Evolutionary conservation across 148 eudicot species (phyloP).

Genomic region (Nepenthes mirabilis): DNA sequence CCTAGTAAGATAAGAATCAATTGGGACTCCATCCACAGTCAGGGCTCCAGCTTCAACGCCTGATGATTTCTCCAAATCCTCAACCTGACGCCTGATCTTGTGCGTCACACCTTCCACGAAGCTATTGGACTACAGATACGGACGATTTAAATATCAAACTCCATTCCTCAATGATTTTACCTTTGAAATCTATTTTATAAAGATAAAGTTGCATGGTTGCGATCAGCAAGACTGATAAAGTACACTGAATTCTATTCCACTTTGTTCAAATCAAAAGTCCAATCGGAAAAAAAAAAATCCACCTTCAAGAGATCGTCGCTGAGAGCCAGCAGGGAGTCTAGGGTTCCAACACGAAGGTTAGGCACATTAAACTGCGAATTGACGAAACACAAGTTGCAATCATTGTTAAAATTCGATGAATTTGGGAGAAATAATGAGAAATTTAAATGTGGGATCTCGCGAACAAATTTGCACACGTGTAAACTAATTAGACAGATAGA

Average conservation of each 20-base stretch:
- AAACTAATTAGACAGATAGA: not conserved
- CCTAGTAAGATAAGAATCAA: slow-evolving; percentile 92
- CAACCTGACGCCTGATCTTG: slow-evolving; percentile 97
- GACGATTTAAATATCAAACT: not conserved
- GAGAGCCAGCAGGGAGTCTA: slow-evolving; percentile 79
- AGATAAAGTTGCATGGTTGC: no score
- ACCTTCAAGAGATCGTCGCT: slow-evolving; percentile 92
- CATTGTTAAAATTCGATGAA: no score
- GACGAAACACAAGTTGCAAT: not conserved
- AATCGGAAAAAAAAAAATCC: not conserved
- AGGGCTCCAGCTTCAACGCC: slow-evolving; percentile 65
- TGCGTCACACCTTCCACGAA: slow-evolving; percentile 82
- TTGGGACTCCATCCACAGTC: slow-evolving; percentile 91
- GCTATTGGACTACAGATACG: slow-evolving; percentile 39
- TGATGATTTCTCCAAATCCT: slow-evolving; percentile 78
- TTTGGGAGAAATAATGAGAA: no score
- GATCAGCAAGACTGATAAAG: no score
- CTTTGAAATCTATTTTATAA: not conserved
- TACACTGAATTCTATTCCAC: no score
- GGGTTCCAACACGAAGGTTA: slow-evolving; percentile 86
- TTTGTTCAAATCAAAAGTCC: no score
- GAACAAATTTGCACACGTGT: not conserved
- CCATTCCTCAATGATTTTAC: not conserved
- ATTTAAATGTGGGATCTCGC: no score
- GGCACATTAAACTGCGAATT: slow-evolving; percentile 83